Evolutionary conservation across 345 rosid species (phyloP).

Genomic region (Boechera stricta): DNA sequence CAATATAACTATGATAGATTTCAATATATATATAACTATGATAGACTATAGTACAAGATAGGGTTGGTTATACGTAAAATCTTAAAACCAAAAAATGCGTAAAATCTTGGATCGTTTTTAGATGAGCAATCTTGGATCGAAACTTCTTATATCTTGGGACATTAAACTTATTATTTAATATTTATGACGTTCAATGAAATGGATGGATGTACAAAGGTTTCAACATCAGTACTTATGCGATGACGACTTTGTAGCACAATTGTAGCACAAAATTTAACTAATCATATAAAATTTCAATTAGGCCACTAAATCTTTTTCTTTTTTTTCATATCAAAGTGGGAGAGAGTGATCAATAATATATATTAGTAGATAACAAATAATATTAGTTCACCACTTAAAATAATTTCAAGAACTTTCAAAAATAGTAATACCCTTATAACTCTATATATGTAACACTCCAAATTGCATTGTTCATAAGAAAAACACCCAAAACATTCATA

Average conservation of each 20-base stretch:
- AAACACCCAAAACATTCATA: constrained; percentile 16
- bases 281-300: constrained; percentile 30
- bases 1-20: background rate
- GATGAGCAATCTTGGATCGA: background rate
- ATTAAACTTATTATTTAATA: background rate
- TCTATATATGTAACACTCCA: constrained; percentile 41
- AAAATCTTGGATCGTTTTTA: background rate
- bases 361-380: constrained; percentile 24
- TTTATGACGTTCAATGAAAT: constrained; percentile 25
- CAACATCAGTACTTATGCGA: constrained; percentile 45
- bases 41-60: background rate
- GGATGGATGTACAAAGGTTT: constrained; percentile 40
- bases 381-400: constrained; percentile 27
- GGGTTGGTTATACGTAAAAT: background rate
- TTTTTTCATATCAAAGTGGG: constrained; percentile 28
- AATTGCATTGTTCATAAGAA: constrained; percentile 36
- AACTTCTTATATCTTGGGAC: background rate
- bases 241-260: constrained; percentile 36
- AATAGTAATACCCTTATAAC: background rate
- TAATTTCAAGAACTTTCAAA: constrained; percentile 33
- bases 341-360: constrained; percentile 32
- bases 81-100: background rate
- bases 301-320: constrained; percentile 23
- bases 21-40: background rate
- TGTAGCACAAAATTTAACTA: constrained; percentile 22